Evolutionary conservation across 1,284 basidiomycete genomes (phyloP), one percentile per base, ranked within the genome.

Genomic region (Cronartium ribicola): DNA sequence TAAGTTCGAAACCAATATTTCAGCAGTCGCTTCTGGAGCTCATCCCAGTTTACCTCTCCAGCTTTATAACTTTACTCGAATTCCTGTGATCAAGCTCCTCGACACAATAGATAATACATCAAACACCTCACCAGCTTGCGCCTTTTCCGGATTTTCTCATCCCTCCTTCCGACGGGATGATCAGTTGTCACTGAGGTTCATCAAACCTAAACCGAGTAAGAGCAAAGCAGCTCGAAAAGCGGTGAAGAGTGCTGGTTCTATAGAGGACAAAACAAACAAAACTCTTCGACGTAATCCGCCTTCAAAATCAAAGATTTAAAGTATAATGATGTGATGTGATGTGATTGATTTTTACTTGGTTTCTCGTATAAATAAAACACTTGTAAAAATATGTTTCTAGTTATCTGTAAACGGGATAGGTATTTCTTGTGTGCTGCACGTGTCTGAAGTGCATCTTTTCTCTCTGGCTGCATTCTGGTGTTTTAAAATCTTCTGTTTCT

Each of bases 41-140:
- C 10, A 20, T 11, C 51, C 7, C 17, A 46, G 11, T 11, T n/a
- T 46, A 20, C 62, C 8, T 39, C 14, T 66, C 11, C 36, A 74
- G 71, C 65, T 74, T 11, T 74, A 74, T 48, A 74, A 66, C 65
- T 74, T 74, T n/a, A 51, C 65, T 22, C 40, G 71, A 59, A n/a
- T 74, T 17, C 65, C 65, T 2, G 67, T 59, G 5, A 67, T 74
- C 37, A 74, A 74, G 46, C 43, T 74, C 11, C 71, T 74, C n/a
- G 71, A 74, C 14, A 63, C 64, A 51, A 55, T 74, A 39, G 71
- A 74, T 41, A 73, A 73, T 0, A 41, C 17, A 14, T 36, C 59
- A n/a, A 67, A 57, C n/a, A 36, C 44, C 40, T 67, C 71, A 36
- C 66, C 71, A 6, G 66, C 71, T 44, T 74, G 29, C n/a, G 6